Base-by-base conservation (phyloP, 495 filamentous ascomycete genomes). In the Talaromyces adpressus region DNA sequence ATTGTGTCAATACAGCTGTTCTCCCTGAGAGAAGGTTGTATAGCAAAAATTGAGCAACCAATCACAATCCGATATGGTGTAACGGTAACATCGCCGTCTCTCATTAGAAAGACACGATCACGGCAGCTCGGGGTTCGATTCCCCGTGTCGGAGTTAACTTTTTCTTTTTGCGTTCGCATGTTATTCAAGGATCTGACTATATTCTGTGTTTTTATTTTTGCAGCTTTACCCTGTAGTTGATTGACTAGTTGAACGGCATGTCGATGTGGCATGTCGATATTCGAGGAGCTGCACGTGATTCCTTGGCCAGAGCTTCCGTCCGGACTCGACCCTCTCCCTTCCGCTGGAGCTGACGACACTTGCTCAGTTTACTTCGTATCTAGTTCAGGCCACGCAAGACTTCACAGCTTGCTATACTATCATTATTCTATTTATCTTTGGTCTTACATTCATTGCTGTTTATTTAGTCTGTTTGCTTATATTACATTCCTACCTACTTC, bases 71-170 rank as follows among this genome's bases (percentile, higher is more conserved):
- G 45, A 49, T 18, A 49, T 49, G 45, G 45, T 49, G 45, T 49
- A 49, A 49, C 16, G 45, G 45, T 49, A 49, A 49, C 45, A 49
- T 49, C 45, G 45, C 45, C 45, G 45, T 49, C 45, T 49, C 45
- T 49, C 45, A 49, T 49, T 41, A 41, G 36, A 41, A 41, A 41
- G 36, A 41, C 36, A 41, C 36, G 36, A 41, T 41, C 49, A 53
- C 49, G 49, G 56, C 56, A 58, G 56, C 57, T 59, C 57, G 57
- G 57, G 57, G 57, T 59, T 59, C 57, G 57, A 59, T 59, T 59
- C 57, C 57, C 57, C 57, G 57, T 59, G 27, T 59, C 57, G 57
- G 57, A 59, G 57, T 45, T 45, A 1, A 7, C 12, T 57, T 32
- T 25, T 57, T 57, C 16, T 32, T 27, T 27, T 27, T 27, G 5